Evolutionary conservation across 495 filamentous ascomycete genomes (phyloP), one percentile per base, ranked within the genome.

Genomic region (Penicillium riverlandense): DNA sequence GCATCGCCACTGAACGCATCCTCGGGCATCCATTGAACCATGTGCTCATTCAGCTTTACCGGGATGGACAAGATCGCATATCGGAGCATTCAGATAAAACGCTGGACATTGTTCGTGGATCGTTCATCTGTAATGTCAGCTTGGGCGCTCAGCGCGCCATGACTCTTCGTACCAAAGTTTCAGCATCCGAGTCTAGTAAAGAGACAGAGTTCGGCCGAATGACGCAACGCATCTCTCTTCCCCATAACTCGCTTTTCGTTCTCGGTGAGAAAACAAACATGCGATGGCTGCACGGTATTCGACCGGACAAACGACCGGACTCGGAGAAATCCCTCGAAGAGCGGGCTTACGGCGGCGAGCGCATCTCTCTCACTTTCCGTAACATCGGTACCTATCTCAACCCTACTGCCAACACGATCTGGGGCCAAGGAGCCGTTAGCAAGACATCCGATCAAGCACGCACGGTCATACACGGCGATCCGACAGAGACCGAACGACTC

Each of bases 1-100:
- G 85, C 27, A 52, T 71, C 11, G 69, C 71, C 30, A 77, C 88
- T 4, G 83, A 95, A 52, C 69, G 74, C 29, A 69, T 78, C 8
- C 68, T 96, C 6, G 78, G 84, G 6, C 94, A 97, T 56, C 74
- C 84, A 6, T 67, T 97, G 11, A 98, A 98, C 57, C 92, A 98
- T 55, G 89, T 85, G 8, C 72, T 98, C 11, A 91, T 97, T 30
- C 92, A 98, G 58, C 77, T 90, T 35, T 98, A 98, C 55, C 90
- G 92, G 8, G 74, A 78, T 52, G 90, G 94, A 13, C 76, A 83
- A n/a, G 92, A 98, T 61, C 85, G 86, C 52, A 99, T 99, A 47
- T 95, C 89, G 8, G 94, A 99, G 56, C 92, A 99, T 59, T 89
- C 85, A 28, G 92, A 99, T 56, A 99, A 99, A 66, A 96, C 91